Percentiles rank a stretch among this genome's conserved stretches.
Conservation (phyloP, 176 grass and related monocot species). For the Carex scoparia region DNA sequence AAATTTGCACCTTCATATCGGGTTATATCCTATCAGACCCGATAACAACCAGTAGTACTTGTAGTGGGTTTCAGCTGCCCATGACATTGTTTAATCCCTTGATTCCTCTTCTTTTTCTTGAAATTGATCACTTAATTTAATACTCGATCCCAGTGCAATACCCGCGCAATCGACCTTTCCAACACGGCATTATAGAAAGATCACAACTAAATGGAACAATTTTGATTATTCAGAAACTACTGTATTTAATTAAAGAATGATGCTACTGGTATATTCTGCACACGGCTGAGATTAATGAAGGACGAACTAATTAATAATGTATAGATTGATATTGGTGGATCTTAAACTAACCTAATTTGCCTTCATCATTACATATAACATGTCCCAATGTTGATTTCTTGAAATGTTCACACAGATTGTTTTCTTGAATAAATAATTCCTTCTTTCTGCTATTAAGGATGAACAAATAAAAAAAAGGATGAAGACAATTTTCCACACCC, state of each 20-base stretch:
- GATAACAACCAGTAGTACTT: neutral
- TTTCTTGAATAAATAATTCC: neutral
- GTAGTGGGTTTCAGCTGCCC: neutral
- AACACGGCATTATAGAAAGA: neutral
- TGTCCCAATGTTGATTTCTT: neutral
- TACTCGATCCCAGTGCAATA: neutral
- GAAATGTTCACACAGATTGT: neutral
- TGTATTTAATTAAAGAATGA: neutral
- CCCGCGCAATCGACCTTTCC: too few relatives aligned
- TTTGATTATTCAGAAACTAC: neutral
- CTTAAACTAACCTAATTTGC: neutral
- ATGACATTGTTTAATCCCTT: neutral
- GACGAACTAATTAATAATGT: neutral
- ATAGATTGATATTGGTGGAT: neutral
- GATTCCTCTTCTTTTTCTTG: neutral
- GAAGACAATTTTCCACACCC: neutral
- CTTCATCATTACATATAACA: neutral
- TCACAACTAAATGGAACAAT: neutral
- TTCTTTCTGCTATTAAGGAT: neutral
- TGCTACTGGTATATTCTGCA: slow-evolving; percentile 9
- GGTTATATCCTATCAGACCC: neutral
- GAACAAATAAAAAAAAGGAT: neutral
- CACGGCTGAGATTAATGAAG: neutral
- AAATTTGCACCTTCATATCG: neutral
- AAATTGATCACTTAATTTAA: neutral